Evolutionary conservation across 208 protist genomes (phyloP).

Genomic region (Paratrypanosoma confusum): DNA sequence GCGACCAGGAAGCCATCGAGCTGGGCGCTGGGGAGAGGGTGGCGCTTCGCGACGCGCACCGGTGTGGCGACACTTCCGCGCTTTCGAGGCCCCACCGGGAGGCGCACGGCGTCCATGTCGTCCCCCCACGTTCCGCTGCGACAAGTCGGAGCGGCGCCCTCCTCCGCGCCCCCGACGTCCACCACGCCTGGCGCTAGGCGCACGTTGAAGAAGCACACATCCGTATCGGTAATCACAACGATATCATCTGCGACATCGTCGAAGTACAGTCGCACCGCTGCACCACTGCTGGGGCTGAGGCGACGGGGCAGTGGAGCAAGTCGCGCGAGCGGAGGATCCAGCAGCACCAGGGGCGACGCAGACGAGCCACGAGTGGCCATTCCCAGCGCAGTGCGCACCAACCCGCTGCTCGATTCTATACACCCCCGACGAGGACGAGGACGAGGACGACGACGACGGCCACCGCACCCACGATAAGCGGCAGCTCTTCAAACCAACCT

Average conservation of each 20-base stretch:
- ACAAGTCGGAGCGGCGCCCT: neutral
- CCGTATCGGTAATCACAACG: constrained; percentile 20
- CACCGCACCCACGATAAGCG: too few species aligned
- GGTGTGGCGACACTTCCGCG: constrained; percentile 8
- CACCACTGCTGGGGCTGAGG: too few species aligned
- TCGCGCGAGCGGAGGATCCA: too few species aligned
- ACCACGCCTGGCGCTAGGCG: neutral
- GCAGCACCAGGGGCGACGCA: too few species aligned
- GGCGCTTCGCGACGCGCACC: constrained; percentile 1
- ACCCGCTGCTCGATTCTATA: too few species aligned
- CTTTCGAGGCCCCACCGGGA: neutral
- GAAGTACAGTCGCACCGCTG: constrained; percentile 27
- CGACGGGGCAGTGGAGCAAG: too few species aligned
- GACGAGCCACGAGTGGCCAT: too few species aligned
- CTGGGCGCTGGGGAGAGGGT: constrained; percentile 1
- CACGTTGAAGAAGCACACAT: constrained; percentile 19
- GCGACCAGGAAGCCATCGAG: constrained; percentile 15
- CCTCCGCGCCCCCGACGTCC: neutral
- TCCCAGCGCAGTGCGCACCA: too few species aligned
- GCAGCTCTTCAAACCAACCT: too few species aligned
- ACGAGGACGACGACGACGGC: too few species aligned
- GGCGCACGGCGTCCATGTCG: constrained; percentile 1
- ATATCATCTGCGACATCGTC: constrained; percentile 47
- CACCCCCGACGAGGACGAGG: too few species aligned
- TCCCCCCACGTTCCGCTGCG: neutral